A percentile compares a stretch with the other conserved stretches of the same genome.
These are phyloP conservation scores for Geosiphon pyriformis DNA, from an alignment of 192 early-diverging fungal genomes.

Conservation along the genomic window DNA sequence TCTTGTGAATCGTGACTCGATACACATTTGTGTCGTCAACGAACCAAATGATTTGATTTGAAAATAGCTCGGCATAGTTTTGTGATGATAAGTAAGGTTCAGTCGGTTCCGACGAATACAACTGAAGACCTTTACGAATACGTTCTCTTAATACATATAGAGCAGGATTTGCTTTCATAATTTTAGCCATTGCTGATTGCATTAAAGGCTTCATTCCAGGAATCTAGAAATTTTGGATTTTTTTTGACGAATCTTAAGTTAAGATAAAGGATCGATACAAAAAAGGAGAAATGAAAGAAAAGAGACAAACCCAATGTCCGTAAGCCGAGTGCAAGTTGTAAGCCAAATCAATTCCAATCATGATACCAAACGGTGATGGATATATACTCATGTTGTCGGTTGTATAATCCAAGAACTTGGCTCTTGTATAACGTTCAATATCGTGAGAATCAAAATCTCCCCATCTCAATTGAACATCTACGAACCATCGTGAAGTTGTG, in stretches of 20 bases:
- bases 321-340: constrained; percentile 94
- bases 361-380: constrained; percentile 95
- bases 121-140: constrained; percentile 96
- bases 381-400: constrained; percentile 99
- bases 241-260: too few relatives aligned
- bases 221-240: too few relatives aligned
- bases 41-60: constrained; percentile 99
- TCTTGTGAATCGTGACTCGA: constrained; percentile 99
- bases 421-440: constrained; percentile 95
- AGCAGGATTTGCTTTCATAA: constrained; percentile 99
- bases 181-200: constrained; percentile 97
- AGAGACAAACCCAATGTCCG: constrained; percentile 98
- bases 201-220: constrained; percentile 98
- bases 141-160: constrained; percentile 96
- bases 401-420: constrained; percentile 98
- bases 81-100: constrained; percentile 95
- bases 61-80: constrained; percentile 95
- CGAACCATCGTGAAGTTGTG: constrained; percentile 94
- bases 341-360: constrained; percentile 96
- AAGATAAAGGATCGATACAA: too few relatives aligned
- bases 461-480: constrained; percentile 98
- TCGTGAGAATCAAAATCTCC: constrained; percentile 99
- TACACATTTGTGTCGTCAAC: constrained; percentile 99
- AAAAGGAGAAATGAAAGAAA: too few relatives aligned
- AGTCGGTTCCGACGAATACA: constrained; percentile 97